Evolutionary conservation across 257 asterid genomes (phyloP), one percentile per base, ranked within the genome.

Genomic region (Gynochthodes officinalis): DNA sequence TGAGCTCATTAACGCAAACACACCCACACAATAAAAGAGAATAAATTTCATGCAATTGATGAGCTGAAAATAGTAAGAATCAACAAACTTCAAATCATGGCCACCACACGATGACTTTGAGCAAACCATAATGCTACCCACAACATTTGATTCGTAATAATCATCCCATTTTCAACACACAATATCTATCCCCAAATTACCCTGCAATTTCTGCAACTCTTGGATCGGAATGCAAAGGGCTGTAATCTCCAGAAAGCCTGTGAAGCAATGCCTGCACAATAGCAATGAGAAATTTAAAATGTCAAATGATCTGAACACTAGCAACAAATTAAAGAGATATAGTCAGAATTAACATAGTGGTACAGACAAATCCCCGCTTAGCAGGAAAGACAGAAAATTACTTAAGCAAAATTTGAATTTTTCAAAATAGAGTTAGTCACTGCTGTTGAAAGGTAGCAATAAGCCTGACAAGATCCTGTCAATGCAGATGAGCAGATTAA

Each of bases 211-310:
- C 90, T 69, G 97, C 99, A 70, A 90, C 62, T 77, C 4, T 81
- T 27, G 98, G 98, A 86, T 94, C 99, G 19, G 99, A 94, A 88
- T 94, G 99, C 84, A 94, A 74, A 53, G 99, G 99, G 73, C 89
- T 89, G 82, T 94, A 94, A 84, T 94, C 99, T 76, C 99, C 98
- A 77, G 99, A 94, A 37, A 94, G 92, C 86, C 99, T 87, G 85
- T 94, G 91, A 72, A 94, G 86, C 78, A 94, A 80, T 49, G 97
- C 97, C 98, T 94, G 93, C 88, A 82, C 73, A 71, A 74, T 46
- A 54, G 69, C 53, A 85, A 63, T 19, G 70, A 57, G 32, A 69
- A 55, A 75, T 4, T 69, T 69, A 21, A 75, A 23, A 23, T 3
- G 30, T 49, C 28, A 49, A 58, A 39, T 59, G 33, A 59, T 43